Evolutionary conservation across 352 stramenopile species (phyloP), one percentile per base, ranked within the genome.

Genomic region (Phytophthora lateralis): DNA sequence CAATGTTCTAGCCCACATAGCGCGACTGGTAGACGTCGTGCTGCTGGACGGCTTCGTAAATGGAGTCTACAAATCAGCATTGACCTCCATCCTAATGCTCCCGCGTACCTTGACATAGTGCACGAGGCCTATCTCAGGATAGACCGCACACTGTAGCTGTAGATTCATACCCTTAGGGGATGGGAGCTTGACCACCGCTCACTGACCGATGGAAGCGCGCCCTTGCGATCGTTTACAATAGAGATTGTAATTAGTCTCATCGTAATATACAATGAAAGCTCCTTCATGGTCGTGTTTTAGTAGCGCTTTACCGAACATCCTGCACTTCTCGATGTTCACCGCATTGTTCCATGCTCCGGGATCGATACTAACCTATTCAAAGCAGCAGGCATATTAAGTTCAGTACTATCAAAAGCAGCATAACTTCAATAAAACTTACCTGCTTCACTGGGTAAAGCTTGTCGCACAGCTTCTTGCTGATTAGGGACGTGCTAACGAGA

Each of bases 381-480:
- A 24, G 21, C 21, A 24, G 21, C 21, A 24, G 21, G 3, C 1
- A 24, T 3, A 24, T 3, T 24, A 24, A 24, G 21, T 24, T 24
- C 21, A 24, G 21, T 24, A 37, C 26, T 30, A 30, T 30, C 26
- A 30, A 30, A 30, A 30, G 4, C 6, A 30, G 26, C 4, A 6
- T 30, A 30, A 30, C 26, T 30, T 30, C 26, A 30, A 30, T 30
- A 21, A 43, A 21, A 37, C 24, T 21, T 37, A 37, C 43, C 26
- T 37, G 43, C 43, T 35, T 50, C 24, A 50, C 21, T 0, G 43
- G 38, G 21, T 37, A 50, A 17, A 50, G 26, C 21, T 50, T 50
- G 43, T 50, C 24, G 24, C 24, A 37, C 24, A 50, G 14, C 14
- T 50, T 50, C 43, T 50, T 37, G 14, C 43, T 35, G 26, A 35